Conservation (phyloP, 176 grass and related monocot species). For the Eleusine indica region DNA sequence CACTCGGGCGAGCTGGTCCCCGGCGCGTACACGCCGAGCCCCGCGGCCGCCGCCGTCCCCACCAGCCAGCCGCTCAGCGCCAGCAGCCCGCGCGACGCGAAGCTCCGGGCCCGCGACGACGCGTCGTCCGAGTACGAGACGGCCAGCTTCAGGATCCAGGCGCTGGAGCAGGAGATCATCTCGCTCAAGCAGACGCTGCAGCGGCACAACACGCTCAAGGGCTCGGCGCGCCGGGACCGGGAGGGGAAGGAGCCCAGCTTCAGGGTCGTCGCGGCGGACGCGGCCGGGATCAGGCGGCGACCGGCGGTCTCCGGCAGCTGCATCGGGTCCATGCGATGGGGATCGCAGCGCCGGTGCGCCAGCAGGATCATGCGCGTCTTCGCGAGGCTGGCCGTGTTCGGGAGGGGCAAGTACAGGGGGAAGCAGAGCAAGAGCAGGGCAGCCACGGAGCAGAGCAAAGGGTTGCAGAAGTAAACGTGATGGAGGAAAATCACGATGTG, state of each 20-base stretch:
- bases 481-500: not conserved
- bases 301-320: slow-evolving; percentile 56
- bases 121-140: slow-evolving; percentile 60
- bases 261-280: slow-evolving; percentile 42
- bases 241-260: slow-evolving; percentile 51
- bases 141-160: slow-evolving; percentile 84
- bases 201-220: slow-evolving; percentile 53
- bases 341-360: slow-evolving; percentile 69
- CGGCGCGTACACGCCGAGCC: slow-evolving; percentile 56
- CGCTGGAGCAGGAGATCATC: slow-evolving; percentile 77
- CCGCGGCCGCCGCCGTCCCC: slow-evolving; percentile 44
- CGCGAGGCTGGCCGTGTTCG: slow-evolving; percentile 76
- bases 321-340: slow-evolving; percentile 80
- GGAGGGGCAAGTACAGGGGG: slow-evolving; percentile 49
- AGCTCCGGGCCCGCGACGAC: slow-evolving; percentile 39
- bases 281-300: slow-evolving; percentile 38
- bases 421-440: slow-evolving; percentile 58
- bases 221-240: slow-evolving; percentile 37
- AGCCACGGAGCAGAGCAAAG: slow-evolving; percentile 28
- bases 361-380: slow-evolving; percentile 76
- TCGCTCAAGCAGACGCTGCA: slow-evolving; percentile 76
- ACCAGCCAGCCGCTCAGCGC: slow-evolving; percentile 52
- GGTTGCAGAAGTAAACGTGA: slow-evolving; percentile 37
- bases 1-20: slow-evolving; percentile 57
- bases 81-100: slow-evolving; percentile 45